Percentiles rank a stretch among this genome's conserved stretches.
Conservation (phyloP, 2,329 filamentous ascomycete species). For the Acephala macrosclerotiorum region DNA sequence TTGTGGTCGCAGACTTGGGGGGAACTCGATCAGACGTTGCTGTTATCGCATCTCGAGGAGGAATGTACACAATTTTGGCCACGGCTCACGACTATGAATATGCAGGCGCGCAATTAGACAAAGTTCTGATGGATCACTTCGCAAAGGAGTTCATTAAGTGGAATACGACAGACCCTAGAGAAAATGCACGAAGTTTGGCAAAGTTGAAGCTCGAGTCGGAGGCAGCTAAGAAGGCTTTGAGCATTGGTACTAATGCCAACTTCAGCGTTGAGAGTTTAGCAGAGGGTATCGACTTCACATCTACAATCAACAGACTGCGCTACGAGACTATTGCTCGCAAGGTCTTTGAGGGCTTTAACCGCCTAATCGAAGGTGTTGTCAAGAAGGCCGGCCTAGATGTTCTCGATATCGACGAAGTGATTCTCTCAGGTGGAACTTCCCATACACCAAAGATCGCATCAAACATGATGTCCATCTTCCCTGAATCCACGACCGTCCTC, state of each 20-base stretch:
- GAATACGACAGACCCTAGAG: constrained; percentile 82
- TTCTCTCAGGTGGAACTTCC: constrained; percentile 89
- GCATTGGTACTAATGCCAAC: constrained; percentile 84
- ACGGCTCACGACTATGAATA: constrained; percentile 97
- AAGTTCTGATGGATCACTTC: constrained; percentile 93
- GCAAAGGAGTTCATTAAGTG: constrained; percentile 99
- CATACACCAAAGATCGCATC: constrained; percentile 93
- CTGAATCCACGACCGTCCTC: constrained; percentile 77
- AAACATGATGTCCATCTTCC: constrained; percentile 82
- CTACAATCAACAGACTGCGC: constrained; percentile 90
- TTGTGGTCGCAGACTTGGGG: constrained; percentile 92
- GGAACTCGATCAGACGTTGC: constrained; percentile 92
- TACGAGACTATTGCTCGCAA: constrained; percentile 90
- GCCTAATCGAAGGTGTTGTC: constrained; percentile 82
- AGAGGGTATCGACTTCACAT: constrained; percentile 88
- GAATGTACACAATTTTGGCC: constrained; percentile 95
- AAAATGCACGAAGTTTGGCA: constrained; percentile 81
- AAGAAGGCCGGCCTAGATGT: constrained; percentile 93
- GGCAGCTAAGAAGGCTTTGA: constrained; percentile 89
- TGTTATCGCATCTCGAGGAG: constrained; percentile 88
- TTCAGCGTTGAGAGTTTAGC: constrained; percentile 93
- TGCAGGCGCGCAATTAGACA: constrained; percentile 84
- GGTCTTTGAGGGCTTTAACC: constrained; percentile 87
- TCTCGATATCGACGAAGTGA: constrained; percentile 92
- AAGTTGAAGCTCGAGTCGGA: constrained; percentile 95